Evolutionary conservation across 371 early-diverging fungal genomes (phyloP), one percentile per base, ranked within the genome.

Genomic region (Syncephalastrum contaminatum): DNA sequence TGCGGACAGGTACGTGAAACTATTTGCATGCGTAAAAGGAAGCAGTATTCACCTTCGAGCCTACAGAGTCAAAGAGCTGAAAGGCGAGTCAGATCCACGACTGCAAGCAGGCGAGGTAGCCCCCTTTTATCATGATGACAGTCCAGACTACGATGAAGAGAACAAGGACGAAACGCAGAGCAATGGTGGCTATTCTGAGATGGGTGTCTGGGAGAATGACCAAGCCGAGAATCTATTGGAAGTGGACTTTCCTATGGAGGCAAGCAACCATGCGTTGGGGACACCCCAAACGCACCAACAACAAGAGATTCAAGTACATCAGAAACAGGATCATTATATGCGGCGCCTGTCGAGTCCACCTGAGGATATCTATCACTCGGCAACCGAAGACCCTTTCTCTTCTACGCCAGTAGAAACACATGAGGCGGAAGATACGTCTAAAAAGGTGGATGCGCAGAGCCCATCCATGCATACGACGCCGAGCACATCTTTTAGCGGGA

Each of bases 1-100:
- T 72, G 99, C 99, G 2, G 95, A 97, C 70, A 91, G 91, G 71
- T 63, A 70, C 53, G 80, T 36, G 81, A 56, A 82, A 80, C 51
- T 85, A 43, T 39, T 21, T 39, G n/a, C 36, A 8, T 20, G 15
- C 41, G 20, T 44, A 49, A 50, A 15, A 49, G 13, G 25, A 25
- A 7, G 5, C 25, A 25, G 7, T 25, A 25, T 25, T 4, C n/a
- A n/a, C n/a, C n/a, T 25, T 4, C 25, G 25, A 2, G 2, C 42
- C 18, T 14, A n/a, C 27, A 69, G 70, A 51, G 64, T 78, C 3
- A 78, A 78, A 22, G 71, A 78, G 21, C 39, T 78, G 1, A 66
- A 64, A 54, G 75, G 78, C 10, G 78, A 78, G 47, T 65, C 72
- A 20, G 75, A 70, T 48, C 65, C 69, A 48, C 63, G 69, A 13